Evolutionary conservation across 805 yeast species (phyloP).

Genomic region (Nakazawaea siamensis): DNA sequence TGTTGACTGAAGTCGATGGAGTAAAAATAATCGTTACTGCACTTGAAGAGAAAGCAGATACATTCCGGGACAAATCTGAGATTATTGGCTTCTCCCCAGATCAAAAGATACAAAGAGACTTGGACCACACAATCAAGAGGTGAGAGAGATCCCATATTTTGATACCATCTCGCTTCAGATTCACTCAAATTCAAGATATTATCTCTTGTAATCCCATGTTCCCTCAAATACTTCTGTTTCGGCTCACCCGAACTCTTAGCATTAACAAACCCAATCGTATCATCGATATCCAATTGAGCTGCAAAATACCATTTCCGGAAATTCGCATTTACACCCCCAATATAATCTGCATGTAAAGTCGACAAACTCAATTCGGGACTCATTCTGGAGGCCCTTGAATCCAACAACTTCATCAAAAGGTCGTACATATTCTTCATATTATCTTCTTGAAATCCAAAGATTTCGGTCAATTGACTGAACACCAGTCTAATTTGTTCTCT

Average conservation of each 20-base stretch:
- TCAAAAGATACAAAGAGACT: slow-evolving; percentile 56
- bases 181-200: slow-evolving; percentile 24
- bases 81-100: slow-evolving; percentile 92
- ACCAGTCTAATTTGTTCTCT: slow-evolving; percentile 48
- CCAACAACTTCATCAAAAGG: slow-evolving; percentile 46
- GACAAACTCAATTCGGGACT: slow-evolving; percentile 45
- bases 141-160: slow-evolving; percentile 38
- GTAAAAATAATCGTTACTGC: slow-evolving; percentile 63
- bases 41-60: slow-evolving; percentile 73
- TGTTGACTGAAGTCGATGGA: slow-evolving; percentile 32
- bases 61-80: slow-evolving; percentile 87
- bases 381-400: slow-evolving; percentile 64
- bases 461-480: slow-evolving; percentile 39
- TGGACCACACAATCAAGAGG: slow-evolving; percentile 54
- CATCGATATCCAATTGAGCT: slow-evolving; percentile 56
- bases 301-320: slow-evolving; percentile 75
- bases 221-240: slow-evolving; percentile 11
- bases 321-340: slow-evolving; percentile 64
- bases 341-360: slow-evolving; percentile 64
- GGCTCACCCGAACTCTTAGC: slow-evolving; percentile 18
- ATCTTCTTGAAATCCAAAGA: slow-evolving; percentile 66
- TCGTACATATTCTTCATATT: slow-evolving; percentile 62
- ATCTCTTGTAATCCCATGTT: slow-evolving; percentile 6
- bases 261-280: slow-evolving; percentile 30
- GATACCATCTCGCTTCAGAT: slow-evolving; percentile 42